These are phyloP conservation scores for Thelephora terrestris DNA, from an alignment of 1,284 basidiomycete genomes.

Conservation along the genomic window DNA sequence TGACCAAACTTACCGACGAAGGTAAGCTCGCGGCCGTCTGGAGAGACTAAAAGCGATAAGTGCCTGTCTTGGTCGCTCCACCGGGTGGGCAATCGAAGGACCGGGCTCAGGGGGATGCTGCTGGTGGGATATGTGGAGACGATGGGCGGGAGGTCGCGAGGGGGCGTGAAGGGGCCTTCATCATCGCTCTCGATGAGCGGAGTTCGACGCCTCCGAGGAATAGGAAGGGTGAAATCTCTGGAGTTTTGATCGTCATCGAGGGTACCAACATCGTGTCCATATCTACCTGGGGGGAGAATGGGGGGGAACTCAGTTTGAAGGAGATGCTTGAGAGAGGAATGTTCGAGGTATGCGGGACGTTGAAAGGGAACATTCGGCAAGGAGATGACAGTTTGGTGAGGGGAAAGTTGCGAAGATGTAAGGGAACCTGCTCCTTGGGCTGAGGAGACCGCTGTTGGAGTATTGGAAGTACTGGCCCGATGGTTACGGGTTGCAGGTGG, in stretches of 20 bases:
- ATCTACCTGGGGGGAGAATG: slow-evolving; percentile 21
- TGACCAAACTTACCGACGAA: slow-evolving; percentile 41
- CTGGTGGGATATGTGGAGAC: not conserved
- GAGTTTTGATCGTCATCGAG: not conserved
- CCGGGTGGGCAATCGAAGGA: slow-evolving; percentile 59
- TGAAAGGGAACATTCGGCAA: slow-evolving; percentile 30
- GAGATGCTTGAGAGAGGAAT: slow-evolving; percentile 60
- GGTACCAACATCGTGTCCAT: not conserved
- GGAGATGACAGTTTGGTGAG: not conserved
- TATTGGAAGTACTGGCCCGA: slow-evolving; percentile 4
- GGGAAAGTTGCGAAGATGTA: not conserved
- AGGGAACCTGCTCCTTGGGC: slow-evolving; percentile 1
- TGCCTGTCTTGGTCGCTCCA: slow-evolving; percentile 67
- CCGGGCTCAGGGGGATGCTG: slow-evolving; percentile 25
- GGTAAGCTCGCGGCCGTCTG: slow-evolving; percentile 61
- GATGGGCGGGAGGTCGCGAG: slow-evolving; percentile 15
- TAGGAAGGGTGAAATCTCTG: slow-evolving; percentile 12
- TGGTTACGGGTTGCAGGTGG: slow-evolving; percentile 1
- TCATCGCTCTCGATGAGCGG: slow-evolving; percentile 49
- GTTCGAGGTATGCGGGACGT: slow-evolving; percentile 62
- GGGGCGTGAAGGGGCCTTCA: slow-evolving; percentile 44
- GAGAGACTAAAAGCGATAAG: slow-evolving; percentile 46
- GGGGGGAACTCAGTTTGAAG: slow-evolving; percentile 51
- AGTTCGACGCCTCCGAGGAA: slow-evolving; percentile 21
- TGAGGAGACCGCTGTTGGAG: slow-evolving; percentile 8